These are phyloP conservation scores for Takakia lepidozioides DNA, from an alignment of 225 moss, liverwort and hornwort genomes.

Conservation along the genomic window DNA sequence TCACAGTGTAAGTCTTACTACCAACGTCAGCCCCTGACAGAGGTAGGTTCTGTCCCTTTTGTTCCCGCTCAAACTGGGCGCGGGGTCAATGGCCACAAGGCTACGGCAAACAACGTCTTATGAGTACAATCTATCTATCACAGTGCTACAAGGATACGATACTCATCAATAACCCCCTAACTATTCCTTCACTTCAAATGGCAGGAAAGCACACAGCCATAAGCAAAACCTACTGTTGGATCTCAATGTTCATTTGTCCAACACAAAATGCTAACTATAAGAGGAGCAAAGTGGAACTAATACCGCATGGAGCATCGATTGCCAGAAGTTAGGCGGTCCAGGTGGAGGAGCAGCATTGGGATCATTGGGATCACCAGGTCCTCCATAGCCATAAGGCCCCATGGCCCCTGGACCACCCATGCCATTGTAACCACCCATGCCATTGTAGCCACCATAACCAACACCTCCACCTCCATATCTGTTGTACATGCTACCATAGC, in stretches of 20 bases:
- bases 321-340: constrained; percentile 77
- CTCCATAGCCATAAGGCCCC: constrained; percentile 64
- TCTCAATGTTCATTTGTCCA: too few relatives aligned
- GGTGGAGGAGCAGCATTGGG: constrained; percentile 83
- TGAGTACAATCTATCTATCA: too few relatives aligned
- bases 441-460: constrained; percentile 47
- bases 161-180: too few relatives aligned
- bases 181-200: too few relatives aligned
- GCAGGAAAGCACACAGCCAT: too few relatives aligned
- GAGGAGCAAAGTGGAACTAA: constrained; percentile 11
- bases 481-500: constrained; percentile 35
- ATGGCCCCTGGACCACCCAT: constrained; percentile 50
- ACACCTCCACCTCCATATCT: constrained; percentile 19
- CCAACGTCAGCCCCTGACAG: too few relatives aligned
- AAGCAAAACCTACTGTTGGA: neutral
- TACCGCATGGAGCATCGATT: constrained; percentile 91
- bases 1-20: too few relatives aligned
- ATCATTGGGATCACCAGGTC: constrained; percentile 79
- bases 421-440: constrained; percentile 23
- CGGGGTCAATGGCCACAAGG: too few relatives aligned
- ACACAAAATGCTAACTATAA: neutral
- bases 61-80: too few relatives aligned
- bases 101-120: too few relatives aligned
- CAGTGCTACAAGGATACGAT: too few relatives aligned
- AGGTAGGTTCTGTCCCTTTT: too few relatives aligned